Evolutionary conservation across 805 yeast species (phyloP), one percentile per base, ranked within the genome.

Genomic region (Yamadazyma takamatsuzukensis): DNA sequence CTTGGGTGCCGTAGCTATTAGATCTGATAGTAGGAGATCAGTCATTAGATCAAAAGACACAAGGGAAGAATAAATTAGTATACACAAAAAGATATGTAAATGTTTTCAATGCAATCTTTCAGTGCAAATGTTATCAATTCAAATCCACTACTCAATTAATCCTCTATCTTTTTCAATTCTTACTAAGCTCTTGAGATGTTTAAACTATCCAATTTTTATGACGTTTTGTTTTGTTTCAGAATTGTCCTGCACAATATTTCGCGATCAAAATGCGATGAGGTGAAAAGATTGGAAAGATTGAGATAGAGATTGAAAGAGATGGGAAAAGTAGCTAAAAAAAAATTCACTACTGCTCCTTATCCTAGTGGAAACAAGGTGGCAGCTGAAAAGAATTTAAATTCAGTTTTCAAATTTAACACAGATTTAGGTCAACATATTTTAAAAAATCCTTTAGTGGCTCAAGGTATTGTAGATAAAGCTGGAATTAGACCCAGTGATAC

Each of bases 381-480:
- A 6, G 82, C 84, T 9, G 82, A 76, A 33, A 79, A 78, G 43
- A 85, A 79, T 54, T 61, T 80, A 56, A 79, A 79, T 54, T 78
- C 86, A 2, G 96, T 93, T 22, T 93, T 93, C 76, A 93, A 93
- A 55, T 89, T 93, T 76, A 93, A 93, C 62, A 93, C 97, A 11
- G 93, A 86, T 53, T 70, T 93, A 35, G 98, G 98, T 43, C 98
- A 93, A 66, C 98, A 93, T 70, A 88, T 93, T 44, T 72, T 93
- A 54, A 93, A 93, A 54, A 93, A 93, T 56, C 98, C 98, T 1
- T 69, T 89, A 34, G 93, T 93, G 18, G 97, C 98, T 5, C 97
- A 93, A 57, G 97, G 97, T 11, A 93, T 93, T 56, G 98, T 93
- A 12, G 97, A 93, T 56, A 90, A 90, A 53, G 97, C 98, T 2